phyloP scores from a whole-genome alignment of 1,284 basidiomycete genomes.

The Apiotrichum siamense region DNA sequence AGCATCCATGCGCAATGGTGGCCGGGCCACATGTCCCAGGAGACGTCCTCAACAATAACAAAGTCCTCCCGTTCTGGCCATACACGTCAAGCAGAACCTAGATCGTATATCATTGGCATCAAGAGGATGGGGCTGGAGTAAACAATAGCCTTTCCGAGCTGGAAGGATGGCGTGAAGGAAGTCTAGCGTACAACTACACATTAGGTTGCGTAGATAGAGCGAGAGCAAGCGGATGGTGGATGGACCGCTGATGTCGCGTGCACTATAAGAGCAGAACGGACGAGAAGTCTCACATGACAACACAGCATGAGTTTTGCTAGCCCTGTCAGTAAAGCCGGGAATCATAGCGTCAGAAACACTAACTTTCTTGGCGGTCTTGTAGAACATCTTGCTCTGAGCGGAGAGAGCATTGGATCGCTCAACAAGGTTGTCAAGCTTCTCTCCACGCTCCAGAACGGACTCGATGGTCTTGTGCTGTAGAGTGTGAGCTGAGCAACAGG shows the following conservation, averaged over 20 bases:
- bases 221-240: background rate
- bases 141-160: too few relatives aligned
- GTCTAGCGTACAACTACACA: constrained; percentile 9
- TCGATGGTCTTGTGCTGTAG: constrained; percentile 97
- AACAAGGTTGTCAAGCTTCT: constrained; percentile 95
- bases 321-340: background rate
- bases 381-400: constrained; percentile 88
- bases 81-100: too few relatives aligned
- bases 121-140: background rate
- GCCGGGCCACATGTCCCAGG: too few relatives aligned
- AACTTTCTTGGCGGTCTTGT: constrained; percentile 89
- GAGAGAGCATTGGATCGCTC: constrained; percentile 89
- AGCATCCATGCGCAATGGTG: too few relatives aligned
- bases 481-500: background rate
- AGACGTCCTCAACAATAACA: too few relatives aligned
- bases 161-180: too few relatives aligned
- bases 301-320: constrained; percentile 66
- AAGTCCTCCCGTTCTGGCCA: too few relatives aligned
- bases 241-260: too few relatives aligned
- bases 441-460: constrained; percentile 89
- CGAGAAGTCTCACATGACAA: constrained; percentile 52
- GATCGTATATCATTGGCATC: too few relatives aligned
- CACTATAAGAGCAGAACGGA: background rate
- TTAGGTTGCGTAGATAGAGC: background rate
- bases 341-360: constrained; percentile 17